These are phyloP conservation scores for Flaveria floridana DNA, from an alignment of 140 eudicot genomes.

Conservation along the genomic window DNA sequence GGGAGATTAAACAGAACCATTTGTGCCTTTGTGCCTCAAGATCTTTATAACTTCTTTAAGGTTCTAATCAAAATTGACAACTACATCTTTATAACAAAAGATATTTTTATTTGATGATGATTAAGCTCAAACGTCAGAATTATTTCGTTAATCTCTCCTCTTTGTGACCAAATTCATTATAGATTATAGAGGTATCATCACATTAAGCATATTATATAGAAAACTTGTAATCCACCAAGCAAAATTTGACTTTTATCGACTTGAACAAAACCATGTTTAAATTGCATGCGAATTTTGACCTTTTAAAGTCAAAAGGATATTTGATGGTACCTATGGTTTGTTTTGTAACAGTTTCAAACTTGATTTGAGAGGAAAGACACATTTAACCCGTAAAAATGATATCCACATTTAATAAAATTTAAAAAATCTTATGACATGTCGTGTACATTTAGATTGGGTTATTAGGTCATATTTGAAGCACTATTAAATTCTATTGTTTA, in stretches of 20 bases:
- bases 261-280: conserved; percentile 2
- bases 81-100: neutral
- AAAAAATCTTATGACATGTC: no score
- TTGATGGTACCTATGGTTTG: conserved; percentile 41
- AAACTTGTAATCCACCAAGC: conserved; percentile 9
- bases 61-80: neutral
- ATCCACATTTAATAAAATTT: no score
- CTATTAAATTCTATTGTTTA: no score
- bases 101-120: neutral
- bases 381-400: no score
- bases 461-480: no score
- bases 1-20: conserved; percentile 7
- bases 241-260: neutral
- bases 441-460: no score
- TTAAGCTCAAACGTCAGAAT: conserved; percentile 2
- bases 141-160: conserved; percentile 7
- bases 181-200: neutral
- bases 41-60: conserved; percentile 3
- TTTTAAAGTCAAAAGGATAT: conserved; percentile 12
- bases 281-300: neutral
- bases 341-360: conserved; percentile 42
- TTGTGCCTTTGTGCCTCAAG: neutral
- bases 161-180: neutral
- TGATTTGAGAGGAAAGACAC: conserved; percentile 27
- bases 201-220: conserved; percentile 7